Base-by-base conservation (phyloP, 2,329 filamentous ascomycete genomes). In the Myriosclerotinia scirpicola region DNA sequence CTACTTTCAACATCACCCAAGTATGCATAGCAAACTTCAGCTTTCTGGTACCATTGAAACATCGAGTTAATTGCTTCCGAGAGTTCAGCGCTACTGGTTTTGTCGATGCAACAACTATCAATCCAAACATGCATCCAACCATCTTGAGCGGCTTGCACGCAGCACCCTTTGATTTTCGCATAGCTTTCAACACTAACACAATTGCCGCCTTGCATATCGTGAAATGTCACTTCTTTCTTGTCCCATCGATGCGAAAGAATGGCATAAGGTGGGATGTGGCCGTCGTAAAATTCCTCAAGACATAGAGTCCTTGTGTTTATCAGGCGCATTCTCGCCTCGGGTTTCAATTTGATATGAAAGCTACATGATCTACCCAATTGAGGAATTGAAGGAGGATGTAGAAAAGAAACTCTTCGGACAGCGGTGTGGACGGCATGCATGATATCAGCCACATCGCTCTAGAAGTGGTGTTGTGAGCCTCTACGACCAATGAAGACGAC, bases 181-280 rank as follows among this genome's bases (percentile, higher is more conserved):
- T 20, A 58, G 22, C 36, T 36, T 40, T 36, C 54, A 5, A 6
- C n/a, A 14, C 22, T 12, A 36, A 53, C 54, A 12, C 61, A 34
- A 22, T 34, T 55, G 4, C 56, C 42, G 3, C 6, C 38, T 65
- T 48, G 42, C 34, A 53, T 44, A 14, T 52, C 74, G 56, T 76
- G 70, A 42, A 78, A 75, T 3, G 74, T 76, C 30, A 78, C 72
- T 65, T 77, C 77, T 26, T 74, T 71, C 26, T 67, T 34, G 30
- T 58, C 74, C 78, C 78, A 79, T 2, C 74, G 76, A 60, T 80
- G 78, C 0, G 78, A 80, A 12, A 80, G 74, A 52, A 80, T 80
- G 9, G 77, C 78, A 55, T 80, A 65, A 6, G 20, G 5, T 64
- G 34, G 60, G 14, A 54, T 42, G 6, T 14, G 6, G 22, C 36